A percentile compares a stretch with the other conserved stretches of the same genome.
These are phyloP conservation scores for Rhodotorula mucilaginosa DNA, from an alignment of 1,284 basidiomycete genomes.

Conservation along the genomic window DNA sequence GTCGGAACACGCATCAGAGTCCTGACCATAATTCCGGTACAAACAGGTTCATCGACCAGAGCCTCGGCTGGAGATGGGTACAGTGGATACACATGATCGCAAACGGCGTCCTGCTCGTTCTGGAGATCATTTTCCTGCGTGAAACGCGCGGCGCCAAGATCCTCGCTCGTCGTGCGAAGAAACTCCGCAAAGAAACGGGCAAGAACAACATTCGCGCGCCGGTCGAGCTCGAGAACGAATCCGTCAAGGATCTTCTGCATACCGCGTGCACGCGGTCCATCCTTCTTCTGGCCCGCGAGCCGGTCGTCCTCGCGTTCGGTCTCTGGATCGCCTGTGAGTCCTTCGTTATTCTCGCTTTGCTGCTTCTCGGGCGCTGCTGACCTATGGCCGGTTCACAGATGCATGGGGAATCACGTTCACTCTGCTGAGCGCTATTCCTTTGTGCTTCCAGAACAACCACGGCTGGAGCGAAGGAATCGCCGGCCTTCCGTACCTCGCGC, in stretches of 20 bases:
- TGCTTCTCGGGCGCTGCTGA: no score
- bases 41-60: slow-evolving; percentile 43
- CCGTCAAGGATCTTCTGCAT: slow-evolving; percentile 46
- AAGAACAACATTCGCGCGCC: slow-evolving; percentile 47
- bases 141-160: slow-evolving; percentile 49
- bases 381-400: no score
- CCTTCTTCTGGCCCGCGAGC: slow-evolving; percentile 46
- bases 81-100: slow-evolving; percentile 33
- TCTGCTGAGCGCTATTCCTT: slow-evolving; percentile 47
- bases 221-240: slow-evolving; percentile 47
- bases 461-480: slow-evolving; percentile 47
- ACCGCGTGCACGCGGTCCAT: slow-evolving; percentile 46
- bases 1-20: no score
- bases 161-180: slow-evolving; percentile 45
- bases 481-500: slow-evolving; percentile 48
- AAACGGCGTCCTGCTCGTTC: slow-evolving; percentile 43
- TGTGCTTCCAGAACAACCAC: slow-evolving; percentile 48
- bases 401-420: slow-evolving; percentile 40
- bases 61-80: slow-evolving; percentile 47
- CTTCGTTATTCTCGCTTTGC: not conserved
- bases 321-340: slow-evolving; percentile 42
- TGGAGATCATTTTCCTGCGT: slow-evolving; percentile 46
- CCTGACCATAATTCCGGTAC: no score
- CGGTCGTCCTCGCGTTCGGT: slow-evolving; percentile 47
- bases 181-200: slow-evolving; percentile 47